A percentile compares a stretch with the other conserved stretches of the same genome.
These are phyloP conservation scores for Syzygium aromaticum DNA, from an alignment of 345 rosid genomes.

Conservation along the genomic window DNA sequence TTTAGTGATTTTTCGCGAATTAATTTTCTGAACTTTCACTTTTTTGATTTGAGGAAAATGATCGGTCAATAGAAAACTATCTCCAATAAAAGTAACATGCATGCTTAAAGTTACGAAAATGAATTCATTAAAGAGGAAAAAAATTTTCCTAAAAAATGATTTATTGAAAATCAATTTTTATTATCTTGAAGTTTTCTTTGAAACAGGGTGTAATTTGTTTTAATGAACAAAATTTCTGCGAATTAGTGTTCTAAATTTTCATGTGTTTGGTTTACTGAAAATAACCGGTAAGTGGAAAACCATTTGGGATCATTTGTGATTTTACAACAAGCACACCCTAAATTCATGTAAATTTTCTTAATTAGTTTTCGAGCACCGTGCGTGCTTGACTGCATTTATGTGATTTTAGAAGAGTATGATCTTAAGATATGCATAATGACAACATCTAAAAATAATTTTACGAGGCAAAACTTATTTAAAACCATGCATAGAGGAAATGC, in stretches of 20 bases:
- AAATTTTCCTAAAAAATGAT: neutral
- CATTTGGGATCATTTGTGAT: neutral
- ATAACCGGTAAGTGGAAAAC: neutral
- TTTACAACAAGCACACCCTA: too few relatives aligned
- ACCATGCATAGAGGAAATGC: neutral
- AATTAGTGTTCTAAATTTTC: neutral
- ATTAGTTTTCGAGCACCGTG: neutral
- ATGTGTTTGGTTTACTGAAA: neutral
- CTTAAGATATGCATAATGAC: neutral
- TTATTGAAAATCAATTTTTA: too few relatives aligned
- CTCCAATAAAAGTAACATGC: neutral
- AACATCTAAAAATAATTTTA: neutral
- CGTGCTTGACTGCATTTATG: neutral
- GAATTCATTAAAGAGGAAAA: too few relatives aligned
- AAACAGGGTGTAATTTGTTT: neutral
- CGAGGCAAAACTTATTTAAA: neutral
- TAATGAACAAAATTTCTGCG: neutral
- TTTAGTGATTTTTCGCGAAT: neutral
- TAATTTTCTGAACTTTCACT: neutral
- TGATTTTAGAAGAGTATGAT: neutral
- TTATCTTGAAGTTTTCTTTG: neutral
- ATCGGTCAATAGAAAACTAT: fast-evolving
- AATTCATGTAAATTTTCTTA: neutral
- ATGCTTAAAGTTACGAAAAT: too few relatives aligned
- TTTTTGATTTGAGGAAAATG: neutral